These are phyloP conservation scores for Leptographium procerum DNA, from an alignment of 2,329 filamentous ascomycete species.

Conservation along the genomic window DNA sequence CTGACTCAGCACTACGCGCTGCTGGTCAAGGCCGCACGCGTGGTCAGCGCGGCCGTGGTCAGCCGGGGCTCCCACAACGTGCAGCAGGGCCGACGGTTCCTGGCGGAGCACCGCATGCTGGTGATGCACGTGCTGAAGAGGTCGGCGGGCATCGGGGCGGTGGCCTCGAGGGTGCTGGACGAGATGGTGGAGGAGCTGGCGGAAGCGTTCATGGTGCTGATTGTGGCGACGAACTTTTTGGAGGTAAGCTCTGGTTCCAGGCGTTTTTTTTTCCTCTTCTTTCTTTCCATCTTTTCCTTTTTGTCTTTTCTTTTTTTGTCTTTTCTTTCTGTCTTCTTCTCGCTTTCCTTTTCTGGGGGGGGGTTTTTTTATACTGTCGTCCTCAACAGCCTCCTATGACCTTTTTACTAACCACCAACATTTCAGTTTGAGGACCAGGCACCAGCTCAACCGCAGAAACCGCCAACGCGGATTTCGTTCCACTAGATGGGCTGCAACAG, in stretches of 20 bases:
- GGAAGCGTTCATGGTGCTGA: constrained; percentile 73
- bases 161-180: constrained; percentile 27
- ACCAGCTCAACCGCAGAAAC: constrained; percentile 19
- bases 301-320: too few species aligned
- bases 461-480: constrained; percentile 25
- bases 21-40: constrained; percentile 66
- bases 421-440: constrained; percentile 28
- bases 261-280: not conserved
- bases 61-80: constrained; percentile 75
- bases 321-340: too few species aligned
- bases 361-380: too few species aligned
- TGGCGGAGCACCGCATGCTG: constrained; percentile 70
- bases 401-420: not conserved
- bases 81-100: constrained; percentile 65
- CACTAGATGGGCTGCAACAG: constrained; percentile 19
- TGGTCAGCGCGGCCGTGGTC: constrained; percentile 73
- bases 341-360: too few species aligned
- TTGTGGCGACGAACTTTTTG: constrained; percentile 72
- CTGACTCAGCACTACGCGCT: constrained; percentile 76
- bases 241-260: constrained; percentile 49
- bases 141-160: constrained; percentile 55
- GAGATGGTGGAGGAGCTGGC: constrained; percentile 64
- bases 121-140: constrained; percentile 87
- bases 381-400: too few species aligned
- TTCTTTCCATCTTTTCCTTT: not conserved